Conservation (phyloP, 2,329 filamentous ascomycete species). For the Exophiala spinifera region DNA sequence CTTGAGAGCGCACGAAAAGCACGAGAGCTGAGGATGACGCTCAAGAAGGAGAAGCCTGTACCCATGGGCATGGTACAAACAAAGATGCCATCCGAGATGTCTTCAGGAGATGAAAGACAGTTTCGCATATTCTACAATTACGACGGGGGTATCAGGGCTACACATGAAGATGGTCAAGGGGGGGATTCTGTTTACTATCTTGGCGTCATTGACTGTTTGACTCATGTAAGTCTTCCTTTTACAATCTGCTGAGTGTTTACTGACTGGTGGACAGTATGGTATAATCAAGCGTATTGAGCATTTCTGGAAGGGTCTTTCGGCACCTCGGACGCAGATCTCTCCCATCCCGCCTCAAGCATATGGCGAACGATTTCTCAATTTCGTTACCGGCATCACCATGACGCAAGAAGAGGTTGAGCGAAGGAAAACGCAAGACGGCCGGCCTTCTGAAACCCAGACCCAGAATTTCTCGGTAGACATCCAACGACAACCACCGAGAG, state of each 20-base stretch:
- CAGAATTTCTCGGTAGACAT: constrained; percentile 26
- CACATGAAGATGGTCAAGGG: constrained; percentile 79
- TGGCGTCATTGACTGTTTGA: constrained; percentile 96
- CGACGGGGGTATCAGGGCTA: constrained; percentile 88
- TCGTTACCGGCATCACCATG: constrained; percentile 87
- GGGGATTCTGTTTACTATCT: constrained; percentile 96
- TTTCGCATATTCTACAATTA: constrained; percentile 88
- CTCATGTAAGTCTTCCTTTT: constrained; percentile 66
- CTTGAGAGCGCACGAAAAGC: constrained; percentile 88
- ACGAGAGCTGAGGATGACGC: constrained; percentile 83
- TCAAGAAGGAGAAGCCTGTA: constrained; percentile 89
- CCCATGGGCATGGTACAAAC: constrained; percentile 79
- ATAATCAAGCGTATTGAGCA: constrained; percentile 92
- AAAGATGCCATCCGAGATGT: constrained; percentile 86
- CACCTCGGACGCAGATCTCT: constrained; percentile 82
- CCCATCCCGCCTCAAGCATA: constrained; percentile 87
- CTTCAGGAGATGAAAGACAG: constrained; percentile 62
- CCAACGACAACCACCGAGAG: constrained; percentile 23
- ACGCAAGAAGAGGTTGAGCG: constrained; percentile 77
- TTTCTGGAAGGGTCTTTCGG: constrained; percentile 90
- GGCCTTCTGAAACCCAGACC: constrained; percentile 10
- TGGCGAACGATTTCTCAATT: constrained; percentile 88
- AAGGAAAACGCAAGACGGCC: constrained; percentile 32
- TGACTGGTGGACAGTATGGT: constrained; percentile 64
- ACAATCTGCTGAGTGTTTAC: background rate